phyloP scores from a whole-genome alignment of 768 basidiomycete species.

The Tricholoma flavovirens region DNA sequence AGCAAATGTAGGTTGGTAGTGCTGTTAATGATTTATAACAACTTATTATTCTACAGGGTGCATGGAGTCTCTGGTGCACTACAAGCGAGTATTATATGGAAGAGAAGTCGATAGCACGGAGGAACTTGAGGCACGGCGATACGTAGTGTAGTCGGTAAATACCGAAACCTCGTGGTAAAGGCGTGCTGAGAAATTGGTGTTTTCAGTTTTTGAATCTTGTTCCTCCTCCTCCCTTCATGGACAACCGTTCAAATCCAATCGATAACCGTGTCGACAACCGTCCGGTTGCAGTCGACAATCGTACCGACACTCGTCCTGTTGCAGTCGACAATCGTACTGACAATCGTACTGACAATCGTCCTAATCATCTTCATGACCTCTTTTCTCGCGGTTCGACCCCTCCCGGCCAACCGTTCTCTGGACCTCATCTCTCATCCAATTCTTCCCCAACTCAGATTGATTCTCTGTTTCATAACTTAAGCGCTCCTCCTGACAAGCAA shows the following conservation, averaged over 20 bases:
- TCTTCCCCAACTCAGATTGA: constrained; percentile 60
- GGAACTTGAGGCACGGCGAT: not conserved
- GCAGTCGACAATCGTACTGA: constrained; percentile 11
- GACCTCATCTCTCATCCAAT: constrained; percentile 33
- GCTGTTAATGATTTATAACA: not conserved
- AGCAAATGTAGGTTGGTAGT: constrained; percentile 68
- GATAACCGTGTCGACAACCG: not conserved
- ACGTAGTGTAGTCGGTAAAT: constrained; percentile 13
- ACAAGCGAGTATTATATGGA: constrained; percentile 74
- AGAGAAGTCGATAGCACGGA: no score
- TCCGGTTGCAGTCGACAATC: not conserved
- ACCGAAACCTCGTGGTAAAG: constrained; percentile 41
- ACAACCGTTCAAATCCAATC: not conserved
- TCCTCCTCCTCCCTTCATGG: constrained; percentile 6
- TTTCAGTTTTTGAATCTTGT: not conserved
- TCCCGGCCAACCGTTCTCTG: constrained; percentile 28
- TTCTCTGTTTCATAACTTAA: constrained; percentile 58
- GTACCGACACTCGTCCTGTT: not conserved
- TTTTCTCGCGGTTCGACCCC: constrained; percentile 54
- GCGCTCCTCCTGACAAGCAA: constrained; percentile 33
- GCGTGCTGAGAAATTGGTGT: constrained; percentile 31
- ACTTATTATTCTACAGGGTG: constrained; percentile 60
- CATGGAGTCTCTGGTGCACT: constrained; percentile 86
- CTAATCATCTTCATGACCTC: constrained; percentile 39
- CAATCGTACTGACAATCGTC: constrained; percentile 35